Evolutionary conservation across 2,329 filamentous ascomycete genomes (phyloP), one percentile per base, ranked within the genome.

Genomic region (Xylaria sp.): DNA sequence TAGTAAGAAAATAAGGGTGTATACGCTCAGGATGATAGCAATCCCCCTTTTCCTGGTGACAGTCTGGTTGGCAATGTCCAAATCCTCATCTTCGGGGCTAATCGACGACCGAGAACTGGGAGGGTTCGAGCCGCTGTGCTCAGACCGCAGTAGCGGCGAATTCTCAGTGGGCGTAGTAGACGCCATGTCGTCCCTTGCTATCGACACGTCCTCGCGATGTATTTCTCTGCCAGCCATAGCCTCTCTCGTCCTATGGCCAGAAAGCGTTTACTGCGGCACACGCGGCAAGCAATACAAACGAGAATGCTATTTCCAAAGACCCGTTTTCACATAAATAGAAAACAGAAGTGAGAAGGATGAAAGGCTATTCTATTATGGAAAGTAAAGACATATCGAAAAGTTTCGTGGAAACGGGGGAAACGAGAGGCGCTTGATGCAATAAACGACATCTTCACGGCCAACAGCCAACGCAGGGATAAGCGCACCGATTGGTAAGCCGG

Each of bases 1-100:
- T 79, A 87, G 85, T 15, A 88, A 72, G 67, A 88, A 88, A 27
- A 88, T 84, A 49, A 88, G 76, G 2, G 82, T 71, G 70, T 83
- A 85, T 67, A 86, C 78, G 64, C 82, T 86, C 41, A 81, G 63
- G 13, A 81, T 76, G 55, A 89, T 83, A 43, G 81, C 77, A 2
- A 78, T 41, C 7, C 73, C 79, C 49, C 83, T 74, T 10, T 64
- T 60, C 31, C 57, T 68, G 15, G 67, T 71, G 35, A 75, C 72
- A 7, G 53, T 70, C 48, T 73, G 70, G n/a, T 74, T 74, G 23
- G 73, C 65, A 8, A 62, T 66, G 44, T 73, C 70, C 8, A 71
- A 43, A 17, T 67, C 68, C 38, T 68, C 67, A 23, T 58, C 64
- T 10, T 51, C 54, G 21, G 31, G 54, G n/a, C 38, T 31, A 13